Percentiles rank a stretch among this genome's conserved stretches.
These are phyloP conservation scores for Globisporangium nagaii DNA, from an alignment of 352 stramenopile genomes.

Conservation along the genomic window DNA sequence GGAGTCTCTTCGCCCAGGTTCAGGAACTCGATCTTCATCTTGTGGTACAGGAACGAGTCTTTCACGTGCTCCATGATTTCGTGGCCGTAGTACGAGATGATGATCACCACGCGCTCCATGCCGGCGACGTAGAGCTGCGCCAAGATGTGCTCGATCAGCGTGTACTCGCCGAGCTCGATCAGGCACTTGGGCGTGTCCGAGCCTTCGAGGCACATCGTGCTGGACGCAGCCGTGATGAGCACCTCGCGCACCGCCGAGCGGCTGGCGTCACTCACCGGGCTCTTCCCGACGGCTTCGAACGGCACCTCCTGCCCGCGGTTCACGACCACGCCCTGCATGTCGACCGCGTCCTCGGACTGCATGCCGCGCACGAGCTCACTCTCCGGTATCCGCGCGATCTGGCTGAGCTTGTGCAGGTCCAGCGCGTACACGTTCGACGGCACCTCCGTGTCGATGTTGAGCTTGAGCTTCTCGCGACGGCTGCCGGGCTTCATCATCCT, in stretches of 20 bases:
- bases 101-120: constrained; percentile 81
- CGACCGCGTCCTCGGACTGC: constrained; percentile 66
- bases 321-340: constrained; percentile 81
- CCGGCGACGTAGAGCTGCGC: constrained; percentile 76
- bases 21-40: constrained; percentile 80
- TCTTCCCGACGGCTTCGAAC: constrained; percentile 71
- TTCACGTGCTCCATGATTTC: constrained; percentile 82
- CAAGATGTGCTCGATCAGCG: constrained; percentile 76
- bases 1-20: constrained; percentile 76
- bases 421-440: constrained; percentile 75
- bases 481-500: constrained; percentile 3
- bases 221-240: constrained; percentile 72
- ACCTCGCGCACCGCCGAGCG: constrained; percentile 50
- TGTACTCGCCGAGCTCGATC: constrained; percentile 68
- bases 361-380: constrained; percentile 62
- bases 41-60: constrained; percentile 61
- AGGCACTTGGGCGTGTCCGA: constrained; percentile 81
- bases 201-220: constrained; percentile 71
- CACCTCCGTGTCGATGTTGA: constrained; percentile 33
- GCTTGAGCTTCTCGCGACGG: constrained; percentile 7
- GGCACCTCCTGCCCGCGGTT: constrained; percentile 71
- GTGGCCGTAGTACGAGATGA: constrained; percentile 76
- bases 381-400: constrained; percentile 56
- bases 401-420: constrained; percentile 62
- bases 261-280: constrained; percentile 13